Conservation (phyloP, 106 monocot species). For the Posidonia australis region DNA sequence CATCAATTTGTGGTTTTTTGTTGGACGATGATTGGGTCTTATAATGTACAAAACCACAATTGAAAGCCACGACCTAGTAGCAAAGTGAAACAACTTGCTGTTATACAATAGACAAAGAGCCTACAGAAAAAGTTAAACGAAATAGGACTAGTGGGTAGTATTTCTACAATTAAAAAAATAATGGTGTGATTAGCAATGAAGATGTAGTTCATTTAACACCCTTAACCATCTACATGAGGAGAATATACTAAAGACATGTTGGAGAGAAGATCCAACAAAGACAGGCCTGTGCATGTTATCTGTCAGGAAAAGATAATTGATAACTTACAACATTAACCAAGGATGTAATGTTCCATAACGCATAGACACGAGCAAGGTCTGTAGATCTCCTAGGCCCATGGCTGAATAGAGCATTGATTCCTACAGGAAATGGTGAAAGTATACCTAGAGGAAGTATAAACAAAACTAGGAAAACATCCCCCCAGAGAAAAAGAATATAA, state of each 20-base stretch:
- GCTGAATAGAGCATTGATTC: conserved; percentile 96
- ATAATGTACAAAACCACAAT: conserved; percentile 87
- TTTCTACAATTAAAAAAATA: not conserved
- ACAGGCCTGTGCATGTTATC: not conserved
- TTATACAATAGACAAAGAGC: not conserved
- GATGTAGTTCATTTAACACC: too few relatives aligned
- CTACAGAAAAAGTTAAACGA: too few relatives aligned
- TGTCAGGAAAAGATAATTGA: not conserved
- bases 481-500: conserved; percentile 83
- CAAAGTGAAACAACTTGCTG: not conserved
- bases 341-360: conserved; percentile 88
- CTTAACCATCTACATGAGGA: too few relatives aligned
- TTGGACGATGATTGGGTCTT: conserved; percentile 33
- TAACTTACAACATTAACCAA: conserved; percentile 92
- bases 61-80: conserved; percentile 67
- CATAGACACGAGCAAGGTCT: conserved; percentile 83
- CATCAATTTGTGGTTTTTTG: conserved; percentile 47
- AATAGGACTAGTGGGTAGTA: not conserved
- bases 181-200: too few relatives aligned
- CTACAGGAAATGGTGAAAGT: conserved; percentile 89
- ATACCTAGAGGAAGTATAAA: conserved; percentile 92
- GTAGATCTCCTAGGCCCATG: conserved; percentile 93
- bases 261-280: too few relatives aligned
- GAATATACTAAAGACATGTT: too few relatives aligned
- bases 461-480: conserved; percentile 77